These are phyloP conservation scores for Coffea eugenioides DNA, from an alignment of 257 asterid species.

Conservation along the genomic window DNA sequence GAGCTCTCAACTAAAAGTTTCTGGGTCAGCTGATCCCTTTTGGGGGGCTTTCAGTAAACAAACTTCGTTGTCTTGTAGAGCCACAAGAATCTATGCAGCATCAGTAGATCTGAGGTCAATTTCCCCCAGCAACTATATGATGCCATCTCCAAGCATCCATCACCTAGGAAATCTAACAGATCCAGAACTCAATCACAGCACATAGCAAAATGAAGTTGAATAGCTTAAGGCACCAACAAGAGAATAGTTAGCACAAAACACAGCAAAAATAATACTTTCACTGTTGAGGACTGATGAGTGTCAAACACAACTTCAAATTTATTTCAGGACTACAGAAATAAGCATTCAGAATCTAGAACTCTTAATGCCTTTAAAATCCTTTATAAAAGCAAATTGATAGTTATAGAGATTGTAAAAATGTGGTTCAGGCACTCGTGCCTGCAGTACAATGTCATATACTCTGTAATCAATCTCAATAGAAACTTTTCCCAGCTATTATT, in stretches of 20 bases:
- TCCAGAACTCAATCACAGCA: neutral
- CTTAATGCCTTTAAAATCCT: neutral
- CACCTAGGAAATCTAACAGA: constrained; percentile 2
- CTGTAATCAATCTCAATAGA: neutral
- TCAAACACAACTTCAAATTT: neutral
- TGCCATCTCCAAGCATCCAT: neutral
- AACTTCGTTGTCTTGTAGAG: neutral
- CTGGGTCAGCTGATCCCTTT: neutral
- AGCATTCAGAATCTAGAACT: neutral
- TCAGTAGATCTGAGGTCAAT: neutral
- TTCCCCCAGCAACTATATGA: neutral
- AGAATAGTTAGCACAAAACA: neutral
- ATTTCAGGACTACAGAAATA: neutral
- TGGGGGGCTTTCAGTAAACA: neutral
- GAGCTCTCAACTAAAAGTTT: neutral
- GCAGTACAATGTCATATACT: neutral
- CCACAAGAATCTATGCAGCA: neutral
- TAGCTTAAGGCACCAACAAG: neutral
- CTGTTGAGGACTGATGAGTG: neutral
- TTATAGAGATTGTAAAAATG: neutral
- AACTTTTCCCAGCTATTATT: neutral
- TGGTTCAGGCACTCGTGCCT: neutral
- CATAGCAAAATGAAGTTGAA: neutral
- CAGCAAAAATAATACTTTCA: neutral
- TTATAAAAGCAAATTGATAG: neutral